phyloP scores from a whole-genome alignment of 352 stramenopile genomes.

The Globisporangium acanthophoron region DNA sequence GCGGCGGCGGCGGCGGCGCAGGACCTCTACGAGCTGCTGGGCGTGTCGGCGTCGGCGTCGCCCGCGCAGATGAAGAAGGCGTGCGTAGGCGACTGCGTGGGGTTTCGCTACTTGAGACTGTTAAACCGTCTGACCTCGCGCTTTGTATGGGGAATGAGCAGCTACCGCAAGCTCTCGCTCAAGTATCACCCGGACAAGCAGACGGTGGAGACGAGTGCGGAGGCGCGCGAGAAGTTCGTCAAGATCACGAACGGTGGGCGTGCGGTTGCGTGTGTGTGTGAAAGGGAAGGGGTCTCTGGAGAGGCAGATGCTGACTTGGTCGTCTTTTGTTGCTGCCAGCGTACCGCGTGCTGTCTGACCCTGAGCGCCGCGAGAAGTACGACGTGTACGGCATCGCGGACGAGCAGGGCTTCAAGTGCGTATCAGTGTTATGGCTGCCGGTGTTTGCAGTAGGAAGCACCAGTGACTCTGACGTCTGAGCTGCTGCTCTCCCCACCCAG shows the following conservation, averaged over 20 bases:
- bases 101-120: background rate
- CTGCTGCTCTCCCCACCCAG: conserved; percentile 17
- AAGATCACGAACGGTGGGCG: conserved; percentile 69
- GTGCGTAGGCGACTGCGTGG: conserved; percentile 18
- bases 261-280: background rate
- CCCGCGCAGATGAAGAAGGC: conserved; percentile 66
- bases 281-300: background rate
- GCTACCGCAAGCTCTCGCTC: conserved; percentile 90
- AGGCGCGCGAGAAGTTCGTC: conserved; percentile 64
- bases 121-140: background rate
- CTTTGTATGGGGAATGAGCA: conserved; percentile 8
- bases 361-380: conserved; percentile 70
- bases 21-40: conserved; percentile 67
- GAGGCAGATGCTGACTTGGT: background rate
- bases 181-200: conserved; percentile 96
- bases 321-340: conserved; percentile 20
- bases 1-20: conserved; percentile 31
- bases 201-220: conserved; percentile 50
- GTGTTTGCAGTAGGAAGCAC: no score
- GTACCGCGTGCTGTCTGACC: conserved; percentile 73
- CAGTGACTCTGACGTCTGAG: no score
- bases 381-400: conserved; percentile 76
- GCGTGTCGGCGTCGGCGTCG: conserved; percentile 44
- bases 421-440: conserved; percentile 1
- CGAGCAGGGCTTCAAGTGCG: conserved; percentile 70